phyloP scores from a whole-genome alignment of 768 basidiomycete genomes.

The Podaxis rugospora region DNA sequence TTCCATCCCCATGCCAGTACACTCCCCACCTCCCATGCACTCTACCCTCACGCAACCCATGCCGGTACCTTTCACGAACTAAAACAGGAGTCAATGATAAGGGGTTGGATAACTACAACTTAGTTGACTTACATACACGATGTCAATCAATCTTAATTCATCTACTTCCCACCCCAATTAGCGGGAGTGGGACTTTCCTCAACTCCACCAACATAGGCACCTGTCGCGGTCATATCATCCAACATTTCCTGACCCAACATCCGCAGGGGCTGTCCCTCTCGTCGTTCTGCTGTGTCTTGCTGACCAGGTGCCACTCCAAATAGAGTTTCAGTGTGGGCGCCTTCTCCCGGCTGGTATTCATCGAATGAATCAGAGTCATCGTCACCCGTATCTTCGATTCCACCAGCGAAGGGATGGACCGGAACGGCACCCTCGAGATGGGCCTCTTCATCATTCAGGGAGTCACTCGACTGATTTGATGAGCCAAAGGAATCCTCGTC shows the following conservation, averaged over 20 bases:
- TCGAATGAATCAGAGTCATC: constrained; percentile 54
- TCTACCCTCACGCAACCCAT: background rate
- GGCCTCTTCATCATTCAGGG: constrained; percentile 44
- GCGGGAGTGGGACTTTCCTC: constrained; percentile 69
- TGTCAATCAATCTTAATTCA: background rate
- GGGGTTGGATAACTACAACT: background rate
- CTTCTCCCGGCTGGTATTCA: constrained; percentile 31
- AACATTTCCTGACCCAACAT: constrained; percentile 62
- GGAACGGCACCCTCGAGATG: constrained; percentile 33
- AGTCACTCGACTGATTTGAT: constrained; percentile 57
- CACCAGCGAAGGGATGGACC: constrained; percentile 59
- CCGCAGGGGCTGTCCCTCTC: constrained; percentile 33
- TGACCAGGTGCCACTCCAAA: constrained; percentile 64
- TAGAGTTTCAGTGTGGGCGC: constrained; percentile 58
- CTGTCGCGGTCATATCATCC: constrained; percentile 61
- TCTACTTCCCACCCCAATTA: constrained; percentile 19
- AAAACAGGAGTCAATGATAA: background rate
- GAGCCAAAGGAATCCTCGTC: constrained; percentile 45
- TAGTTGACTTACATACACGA: background rate
- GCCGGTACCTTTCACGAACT: background rate
- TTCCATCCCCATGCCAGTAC: background rate
- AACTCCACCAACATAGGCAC: constrained; percentile 47
- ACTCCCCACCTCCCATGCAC: background rate
- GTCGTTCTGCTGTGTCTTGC: constrained; percentile 25
- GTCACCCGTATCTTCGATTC: constrained; percentile 47